phyloP scores from a whole-genome alignment of 768 basidiomycete species.

The Leccinum barrowsii region DNA sequence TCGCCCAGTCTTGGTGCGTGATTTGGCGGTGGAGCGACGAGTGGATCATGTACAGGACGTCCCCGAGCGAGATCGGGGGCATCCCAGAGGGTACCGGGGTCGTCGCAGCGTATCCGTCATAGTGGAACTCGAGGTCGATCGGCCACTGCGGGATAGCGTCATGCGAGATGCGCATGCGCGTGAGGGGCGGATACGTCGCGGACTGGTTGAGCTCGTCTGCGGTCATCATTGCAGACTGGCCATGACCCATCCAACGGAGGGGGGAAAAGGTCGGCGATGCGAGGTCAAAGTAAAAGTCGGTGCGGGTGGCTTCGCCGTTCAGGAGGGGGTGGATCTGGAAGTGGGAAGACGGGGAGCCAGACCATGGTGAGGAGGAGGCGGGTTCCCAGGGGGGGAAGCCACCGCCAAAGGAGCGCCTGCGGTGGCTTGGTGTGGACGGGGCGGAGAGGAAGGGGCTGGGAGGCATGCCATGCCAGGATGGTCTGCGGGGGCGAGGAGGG shows the following conservation, averaged over 20 bases:
- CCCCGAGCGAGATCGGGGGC: constrained; percentile 53
- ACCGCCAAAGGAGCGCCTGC: constrained; percentile 31
- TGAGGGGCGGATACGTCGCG: constrained; percentile 55
- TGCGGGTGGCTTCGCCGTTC: constrained; percentile 45
- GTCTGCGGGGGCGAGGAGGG: constrained; percentile 35
- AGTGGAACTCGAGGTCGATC: constrained; percentile 45
- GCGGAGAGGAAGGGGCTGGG: constrained; percentile 24
- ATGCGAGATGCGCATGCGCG: constrained; percentile 53
- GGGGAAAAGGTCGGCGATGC: constrained; percentile 46
- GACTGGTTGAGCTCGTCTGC: constrained; percentile 45
- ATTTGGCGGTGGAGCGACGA: constrained; percentile 42
- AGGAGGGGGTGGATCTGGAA: constrained; percentile 35
- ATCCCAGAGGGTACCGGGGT: constrained; percentile 3
- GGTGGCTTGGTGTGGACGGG: constrained; percentile 9
- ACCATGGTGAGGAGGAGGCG: constrained; percentile 21
- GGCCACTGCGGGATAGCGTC: constrained; percentile 61
- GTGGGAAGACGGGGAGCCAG: constrained; percentile 16
- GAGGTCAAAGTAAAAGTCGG: constrained; percentile 55
- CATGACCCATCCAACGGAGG: constrained; percentile 35
- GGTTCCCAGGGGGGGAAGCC: constrained; percentile 18
- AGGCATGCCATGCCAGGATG: constrained; percentile 40
- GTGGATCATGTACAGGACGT: constrained; percentile 53
- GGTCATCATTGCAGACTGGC: constrained; percentile 38
- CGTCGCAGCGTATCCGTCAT: constrained; percentile 23
- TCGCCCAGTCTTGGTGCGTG: constrained; percentile 35